Conservation (phyloP, 1,284 basidiomycete genomes). For the Peniophora sp. region DNA sequence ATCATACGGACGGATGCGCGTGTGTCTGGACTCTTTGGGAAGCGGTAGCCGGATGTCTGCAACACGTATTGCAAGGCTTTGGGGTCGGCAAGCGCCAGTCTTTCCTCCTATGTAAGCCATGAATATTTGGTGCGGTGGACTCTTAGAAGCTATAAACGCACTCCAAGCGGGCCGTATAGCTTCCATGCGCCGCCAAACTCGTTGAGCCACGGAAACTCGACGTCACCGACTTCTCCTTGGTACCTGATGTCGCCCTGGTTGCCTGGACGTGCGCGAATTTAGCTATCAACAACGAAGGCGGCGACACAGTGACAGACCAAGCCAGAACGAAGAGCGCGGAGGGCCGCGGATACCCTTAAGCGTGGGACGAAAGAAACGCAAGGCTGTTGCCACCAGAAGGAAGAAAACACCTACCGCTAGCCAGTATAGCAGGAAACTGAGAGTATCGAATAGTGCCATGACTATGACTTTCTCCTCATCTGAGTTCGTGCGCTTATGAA, state of each 20-base stretch:
- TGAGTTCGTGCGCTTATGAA: no score
- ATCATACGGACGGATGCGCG: conserved; percentile 8
- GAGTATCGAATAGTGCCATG: no score
- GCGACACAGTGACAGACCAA: background rate
- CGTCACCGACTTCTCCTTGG: conserved; percentile 23
- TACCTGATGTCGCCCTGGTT: conserved; percentile 12
- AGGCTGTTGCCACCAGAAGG: no score
- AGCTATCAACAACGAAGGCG: conserved; percentile 2
- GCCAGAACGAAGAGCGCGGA: conserved; percentile 1
- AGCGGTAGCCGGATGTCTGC: conserved; percentile 17
- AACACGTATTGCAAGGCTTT: conserved; percentile 19
- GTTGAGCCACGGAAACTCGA: conserved; percentile 19
- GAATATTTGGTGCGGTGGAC: background rate
- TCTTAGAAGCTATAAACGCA: conserved; percentile 8
- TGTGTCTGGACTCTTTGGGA: conserved; percentile 12
- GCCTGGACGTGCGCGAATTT: conserved; percentile 15
- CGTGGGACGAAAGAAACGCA: no score
- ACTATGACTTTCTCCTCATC: no score
- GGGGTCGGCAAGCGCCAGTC: conserved; percentile 13
- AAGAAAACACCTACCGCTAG: no score
- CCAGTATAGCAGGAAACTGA: no score
- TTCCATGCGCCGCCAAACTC: conserved; percentile 25
- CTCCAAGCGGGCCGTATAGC: conserved; percentile 17
- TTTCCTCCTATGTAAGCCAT: conserved; percentile 8
- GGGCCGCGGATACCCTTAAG: conserved; percentile 2